These are phyloP conservation scores for Westerdykella sp. DNA, from an alignment of 2,329 filamentous ascomycete species.

Conservation along the genomic window DNA sequence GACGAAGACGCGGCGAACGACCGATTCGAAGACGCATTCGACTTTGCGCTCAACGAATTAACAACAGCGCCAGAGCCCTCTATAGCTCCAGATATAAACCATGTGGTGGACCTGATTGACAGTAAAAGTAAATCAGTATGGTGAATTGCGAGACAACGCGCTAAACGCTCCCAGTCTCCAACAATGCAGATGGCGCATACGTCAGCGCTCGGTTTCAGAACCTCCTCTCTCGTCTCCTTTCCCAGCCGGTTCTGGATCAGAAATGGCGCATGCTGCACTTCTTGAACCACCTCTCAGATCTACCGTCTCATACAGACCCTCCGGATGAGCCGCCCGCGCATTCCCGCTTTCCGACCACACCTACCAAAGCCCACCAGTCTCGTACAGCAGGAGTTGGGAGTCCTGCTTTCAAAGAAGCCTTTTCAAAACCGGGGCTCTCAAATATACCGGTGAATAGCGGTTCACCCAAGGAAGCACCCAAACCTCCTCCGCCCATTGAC, in stretches of 20 bases:
- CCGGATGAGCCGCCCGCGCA: slow-evolving; percentile 12
- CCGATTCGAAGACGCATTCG: slow-evolving; percentile 58
- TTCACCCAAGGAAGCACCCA: slow-evolving; percentile 23
- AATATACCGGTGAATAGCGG: slow-evolving; percentile 33
- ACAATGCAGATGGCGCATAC: slow-evolving; percentile 65
- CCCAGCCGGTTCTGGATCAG: slow-evolving; percentile 85
- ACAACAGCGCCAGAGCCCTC: slow-evolving; percentile 44
- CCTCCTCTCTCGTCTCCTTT: slow-evolving; percentile 79
- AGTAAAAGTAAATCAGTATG: slow-evolving; percentile 50
- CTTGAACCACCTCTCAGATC: slow-evolving; percentile 74
- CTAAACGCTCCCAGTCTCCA: slow-evolving; percentile 51
- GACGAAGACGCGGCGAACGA: slow-evolving; percentile 62
- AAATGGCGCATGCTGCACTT: slow-evolving; percentile 97
- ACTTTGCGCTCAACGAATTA: slow-evolving; percentile 45
- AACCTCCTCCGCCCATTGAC: slow-evolving; percentile 12
- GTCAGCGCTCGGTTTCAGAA: slow-evolving; percentile 77
- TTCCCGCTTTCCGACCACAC: slow-evolving; percentile 20
- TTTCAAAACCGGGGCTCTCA: slow-evolving; percentile 41
- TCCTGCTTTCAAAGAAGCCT: slow-evolving; percentile 43
- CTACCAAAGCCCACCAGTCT: slow-evolving; percentile 20
- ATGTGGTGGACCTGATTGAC: slow-evolving; percentile 89
- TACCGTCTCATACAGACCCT: slow-evolving; percentile 6
- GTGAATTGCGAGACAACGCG: neutral
- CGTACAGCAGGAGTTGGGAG: slow-evolving; percentile 15
- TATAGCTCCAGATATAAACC: slow-evolving; percentile 70